These are phyloP conservation scores for Colletotrichum eleusines DNA, from an alignment of 2,329 filamentous ascomycete genomes.

Conservation along the genomic window DNA sequence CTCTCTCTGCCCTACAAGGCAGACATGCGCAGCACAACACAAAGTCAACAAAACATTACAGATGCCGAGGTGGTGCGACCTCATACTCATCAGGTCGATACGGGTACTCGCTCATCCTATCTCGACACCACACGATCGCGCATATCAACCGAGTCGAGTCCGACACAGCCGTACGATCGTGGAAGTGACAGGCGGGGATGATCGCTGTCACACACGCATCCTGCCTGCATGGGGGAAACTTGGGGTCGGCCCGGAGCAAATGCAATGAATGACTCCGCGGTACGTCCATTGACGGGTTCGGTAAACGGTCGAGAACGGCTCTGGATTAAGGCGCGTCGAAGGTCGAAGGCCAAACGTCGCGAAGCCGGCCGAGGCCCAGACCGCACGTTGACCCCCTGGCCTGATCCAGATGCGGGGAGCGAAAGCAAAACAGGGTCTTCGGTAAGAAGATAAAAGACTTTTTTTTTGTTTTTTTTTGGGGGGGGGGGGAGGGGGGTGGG, in stretches of 20 bases:
- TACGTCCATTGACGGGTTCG: slow-evolving; percentile 8
- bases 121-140: not conserved
- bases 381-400: slow-evolving; percentile 2
- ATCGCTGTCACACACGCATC: slow-evolving; percentile 1
- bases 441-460: not conserved
- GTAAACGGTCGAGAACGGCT: slow-evolving; percentile 10
- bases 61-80: not conserved
- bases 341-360: not conserved
- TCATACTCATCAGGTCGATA: not conserved
- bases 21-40: not conserved
- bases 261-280: slow-evolving; percentile 5
- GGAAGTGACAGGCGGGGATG: slow-evolving; percentile 2
- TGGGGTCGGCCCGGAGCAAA: slow-evolving; percentile 8
- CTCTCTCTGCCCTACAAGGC: not conserved
- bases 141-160: not conserved
- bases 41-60: not conserved
- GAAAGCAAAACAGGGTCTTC: not conserved
- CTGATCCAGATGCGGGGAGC: not conserved
- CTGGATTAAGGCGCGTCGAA: not conserved
- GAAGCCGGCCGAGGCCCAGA: not conserved
- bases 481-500: too few relatives aligned
- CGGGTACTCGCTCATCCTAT: not conserved
- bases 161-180: not conserved
- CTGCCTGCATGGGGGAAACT: not conserved
- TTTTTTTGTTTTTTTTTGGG: too few relatives aligned